Percentiles rank a stretch among this genome's conserved stretches.
These are phyloP conservation scores for Sordariomycetes sp. DNA, from an alignment of 2,329 filamentous ascomycete genomes.

Conservation along the genomic window DNA sequence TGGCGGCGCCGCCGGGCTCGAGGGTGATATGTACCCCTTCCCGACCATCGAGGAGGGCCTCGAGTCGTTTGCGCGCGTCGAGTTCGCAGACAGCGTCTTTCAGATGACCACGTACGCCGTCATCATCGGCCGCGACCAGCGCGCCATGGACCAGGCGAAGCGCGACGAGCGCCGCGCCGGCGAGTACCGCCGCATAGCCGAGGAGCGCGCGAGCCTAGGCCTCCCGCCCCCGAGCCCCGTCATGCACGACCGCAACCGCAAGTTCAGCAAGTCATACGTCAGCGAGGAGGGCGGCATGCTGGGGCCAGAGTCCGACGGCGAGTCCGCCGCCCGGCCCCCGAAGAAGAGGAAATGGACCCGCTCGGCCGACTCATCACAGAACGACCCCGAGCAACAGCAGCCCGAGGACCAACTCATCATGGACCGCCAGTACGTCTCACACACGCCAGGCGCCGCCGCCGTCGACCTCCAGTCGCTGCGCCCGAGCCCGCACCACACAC, in stretches of 20 bases:
- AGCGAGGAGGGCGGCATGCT: slow-evolving; percentile 59
- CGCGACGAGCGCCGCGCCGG: slow-evolving; percentile 34
- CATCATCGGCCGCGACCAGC: slow-evolving; percentile 58
- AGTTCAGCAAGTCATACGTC: slow-evolving; percentile 51
- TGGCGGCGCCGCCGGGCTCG: slow-evolving; percentile 12
- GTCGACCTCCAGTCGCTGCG: slow-evolving; percentile 46
- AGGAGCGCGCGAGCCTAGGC: slow-evolving; percentile 32
- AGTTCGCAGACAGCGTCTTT: slow-evolving; percentile 64
- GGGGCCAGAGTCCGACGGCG: slow-evolving; percentile 46
- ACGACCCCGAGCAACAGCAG: not conserved
- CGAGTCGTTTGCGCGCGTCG: slow-evolving; percentile 46
- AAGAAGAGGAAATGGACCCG: slow-evolving; percentile 33
- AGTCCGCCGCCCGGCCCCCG: slow-evolving; percentile 28
- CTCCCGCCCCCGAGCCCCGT: slow-evolving; percentile 37
- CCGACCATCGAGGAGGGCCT: slow-evolving; percentile 21
- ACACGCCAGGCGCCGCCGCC: slow-evolving; percentile 43
- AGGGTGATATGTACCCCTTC: slow-evolving; percentile 17
- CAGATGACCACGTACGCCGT: slow-evolving; percentile 67
- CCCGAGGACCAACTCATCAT: slow-evolving; percentile 27
- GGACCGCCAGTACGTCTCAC: slow-evolving; percentile 46
- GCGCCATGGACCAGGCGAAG: slow-evolving; percentile 40
- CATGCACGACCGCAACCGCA: slow-evolving; percentile 30
- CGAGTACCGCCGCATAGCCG: slow-evolving; percentile 26
- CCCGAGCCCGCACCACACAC: slow-evolving; percentile 47
- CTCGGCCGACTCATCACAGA: slow-evolving; percentile 9